A percentile compares a stretch with the other conserved stretches of the same genome.
phyloP scores from a whole-genome alignment of 225 moss, liverwort and hornwort genomes.

The Sphagnum tenellum region DNA sequence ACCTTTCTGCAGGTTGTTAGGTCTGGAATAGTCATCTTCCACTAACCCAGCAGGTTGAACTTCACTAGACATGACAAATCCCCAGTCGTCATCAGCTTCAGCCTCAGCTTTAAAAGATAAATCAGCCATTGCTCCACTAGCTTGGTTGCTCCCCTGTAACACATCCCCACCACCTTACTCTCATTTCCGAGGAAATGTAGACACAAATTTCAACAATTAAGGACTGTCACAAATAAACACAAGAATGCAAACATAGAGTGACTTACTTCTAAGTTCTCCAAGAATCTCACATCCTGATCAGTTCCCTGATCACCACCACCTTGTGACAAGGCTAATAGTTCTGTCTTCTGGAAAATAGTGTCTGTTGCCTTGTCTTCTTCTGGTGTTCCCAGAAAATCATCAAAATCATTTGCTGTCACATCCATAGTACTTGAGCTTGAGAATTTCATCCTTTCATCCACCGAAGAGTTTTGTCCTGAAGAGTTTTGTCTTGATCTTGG shows the following conservation, averaged over 20 bases:
- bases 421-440: no score
- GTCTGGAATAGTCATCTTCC: slow-evolving; percentile 6
- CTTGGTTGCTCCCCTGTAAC: slow-evolving; percentile 19
- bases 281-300: neutral
- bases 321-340: no score
- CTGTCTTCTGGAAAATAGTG: no score
- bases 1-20: slow-evolving; percentile 9
- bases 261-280: slow-evolving; percentile 1
- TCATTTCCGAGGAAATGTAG: neutral
- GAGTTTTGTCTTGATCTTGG: no score
- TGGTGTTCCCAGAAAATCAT: no score
- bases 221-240: neutral
- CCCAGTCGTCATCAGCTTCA: slow-evolving; percentile 27
- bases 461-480: no score
- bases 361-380: no score
- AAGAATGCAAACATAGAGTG: neutral
- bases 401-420: no score
- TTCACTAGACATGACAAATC: slow-evolving; percentile 13
- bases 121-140: neutral
- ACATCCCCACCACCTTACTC: slow-evolving; percentile 11
- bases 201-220: neutral
- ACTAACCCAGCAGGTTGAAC: slow-evolving; percentile 11
- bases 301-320: neutral
- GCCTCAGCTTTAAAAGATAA: slow-evolving; percentile 13
- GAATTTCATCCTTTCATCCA: no score